Percentiles rank a stretch among this genome's conserved stretches.
These are phyloP conservation scores for Aspergillus chevalieri DNA, from an alignment of 2,329 filamentous ascomycete genomes.

Conservation along the genomic window DNA sequence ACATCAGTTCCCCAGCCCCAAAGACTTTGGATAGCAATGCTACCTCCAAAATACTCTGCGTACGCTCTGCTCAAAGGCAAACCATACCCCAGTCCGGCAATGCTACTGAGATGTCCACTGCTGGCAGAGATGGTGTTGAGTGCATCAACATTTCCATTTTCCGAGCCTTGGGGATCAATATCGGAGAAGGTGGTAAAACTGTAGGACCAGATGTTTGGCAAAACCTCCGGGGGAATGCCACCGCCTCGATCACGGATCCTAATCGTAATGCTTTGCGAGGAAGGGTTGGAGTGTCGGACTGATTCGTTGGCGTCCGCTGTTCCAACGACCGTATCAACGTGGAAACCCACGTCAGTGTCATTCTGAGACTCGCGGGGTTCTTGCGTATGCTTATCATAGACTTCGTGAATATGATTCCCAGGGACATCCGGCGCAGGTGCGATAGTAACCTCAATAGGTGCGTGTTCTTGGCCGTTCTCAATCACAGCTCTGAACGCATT, in stretches of 20 bases:
- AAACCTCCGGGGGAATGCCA: conserved; percentile 76
- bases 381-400: conserved; percentile 13
- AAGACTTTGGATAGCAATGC: conserved; percentile 88
- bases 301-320: conserved; percentile 26
- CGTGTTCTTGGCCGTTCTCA: conserved; percentile 69
- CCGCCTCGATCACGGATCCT: conserved; percentile 93
- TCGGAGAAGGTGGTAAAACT: conserved; percentile 93
- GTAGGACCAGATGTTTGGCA: conserved; percentile 91
- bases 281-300: conserved; percentile 27
- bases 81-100: conserved; percentile 90
- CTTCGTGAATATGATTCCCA: conserved; percentile 36
- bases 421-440: conserved; percentile 59
- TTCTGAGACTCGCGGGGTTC: not conserved
- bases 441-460: conserved; percentile 88
- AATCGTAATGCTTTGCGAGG: conserved; percentile 81
- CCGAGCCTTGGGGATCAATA: conserved; percentile 44
- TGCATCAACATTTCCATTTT: conserved; percentile 57
- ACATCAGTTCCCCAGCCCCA: conserved; percentile 84
- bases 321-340: conserved; percentile 22
- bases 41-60: conserved; percentile 95
- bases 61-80: conserved; percentile 86
- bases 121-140: conserved; percentile 69
- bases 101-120: conserved; percentile 69
- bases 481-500: conserved; percentile 93
- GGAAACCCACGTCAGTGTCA: conserved; percentile 26